These are phyloP conservation scores for Grosmannia huntii DNA, from an alignment of 2,329 filamentous ascomycete species.

Conservation along the genomic window DNA sequence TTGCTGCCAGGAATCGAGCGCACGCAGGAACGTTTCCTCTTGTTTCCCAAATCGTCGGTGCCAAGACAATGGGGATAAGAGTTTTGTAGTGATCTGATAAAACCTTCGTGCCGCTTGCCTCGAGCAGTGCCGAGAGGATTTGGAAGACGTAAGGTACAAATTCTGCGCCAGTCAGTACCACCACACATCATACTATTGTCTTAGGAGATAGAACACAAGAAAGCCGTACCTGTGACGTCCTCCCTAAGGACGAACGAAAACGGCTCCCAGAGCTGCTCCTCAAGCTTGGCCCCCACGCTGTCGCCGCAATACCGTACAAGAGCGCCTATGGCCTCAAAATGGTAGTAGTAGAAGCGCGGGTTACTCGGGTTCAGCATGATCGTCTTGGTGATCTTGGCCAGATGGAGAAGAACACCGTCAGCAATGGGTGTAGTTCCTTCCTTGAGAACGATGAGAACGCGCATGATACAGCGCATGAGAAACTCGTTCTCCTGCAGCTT, in stretches of 20 bases:
- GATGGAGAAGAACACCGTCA: conserved; percentile 68
- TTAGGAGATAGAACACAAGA: conserved; percentile 16
- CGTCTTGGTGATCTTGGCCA: conserved; percentile 80
- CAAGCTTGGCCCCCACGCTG: conserved; percentile 58
- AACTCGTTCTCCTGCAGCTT: conserved; percentile 99
- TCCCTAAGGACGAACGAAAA: conserved; percentile 70
- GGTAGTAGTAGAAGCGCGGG: conserved; percentile 95
- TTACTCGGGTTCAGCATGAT: conserved; percentile 95
- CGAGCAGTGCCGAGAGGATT: conserved; percentile 79
- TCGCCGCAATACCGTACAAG: conserved; percentile 61
- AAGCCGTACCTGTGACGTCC: conserved; percentile 57
- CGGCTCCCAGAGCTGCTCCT: conserved; percentile 68
- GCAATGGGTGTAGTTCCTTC: conserved; percentile 63
- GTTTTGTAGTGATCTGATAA: conserved; percentile 71
- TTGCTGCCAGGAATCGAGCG: conserved; percentile 68
- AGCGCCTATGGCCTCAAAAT: conserved; percentile 89
- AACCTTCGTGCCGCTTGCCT: conserved; percentile 67
- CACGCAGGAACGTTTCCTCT: conserved; percentile 88
- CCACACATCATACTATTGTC: neutral
- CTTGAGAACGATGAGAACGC: conserved; percentile 86
- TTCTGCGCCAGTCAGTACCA: conserved; percentile 36
- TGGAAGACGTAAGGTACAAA: conserved; percentile 97
- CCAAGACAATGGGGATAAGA: conserved; percentile 65
- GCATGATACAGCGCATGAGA: conserved; percentile 96
- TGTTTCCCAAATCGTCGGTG: conserved; percentile 78